These are phyloP conservation scores for Udeniomyces megalosporus DNA, from an alignment of 768 basidiomycete genomes.

Conservation along the genomic window DNA sequence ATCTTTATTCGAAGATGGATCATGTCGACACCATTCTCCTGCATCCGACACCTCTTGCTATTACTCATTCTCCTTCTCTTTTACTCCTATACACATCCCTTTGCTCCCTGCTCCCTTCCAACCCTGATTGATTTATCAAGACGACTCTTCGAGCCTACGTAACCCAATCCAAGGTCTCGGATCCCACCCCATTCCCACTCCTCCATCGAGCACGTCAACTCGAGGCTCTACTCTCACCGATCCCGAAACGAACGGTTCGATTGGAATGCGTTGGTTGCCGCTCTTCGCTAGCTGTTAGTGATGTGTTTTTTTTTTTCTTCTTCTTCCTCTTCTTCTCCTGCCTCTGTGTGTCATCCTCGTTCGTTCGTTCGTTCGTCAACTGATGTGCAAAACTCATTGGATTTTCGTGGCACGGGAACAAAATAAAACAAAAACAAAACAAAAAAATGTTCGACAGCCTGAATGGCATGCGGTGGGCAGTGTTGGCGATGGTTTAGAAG, in stretches of 20 bases:
- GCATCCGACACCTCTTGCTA: no score
- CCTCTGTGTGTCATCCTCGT: neutral
- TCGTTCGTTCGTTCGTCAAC: no score
- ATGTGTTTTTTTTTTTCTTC: no score
- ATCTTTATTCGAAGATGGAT: no score
- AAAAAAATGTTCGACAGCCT: no score
- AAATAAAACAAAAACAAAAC: no score
- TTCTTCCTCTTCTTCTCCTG: no score
- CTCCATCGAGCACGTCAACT: constrained; percentile 77
- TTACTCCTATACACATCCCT: neutral
- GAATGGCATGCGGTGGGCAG: neutral
- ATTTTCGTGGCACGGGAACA: neutral
- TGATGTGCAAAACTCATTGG: neutral
- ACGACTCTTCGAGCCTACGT: constrained; percentile 81
- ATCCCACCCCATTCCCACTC: constrained; percentile 53
- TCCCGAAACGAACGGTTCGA: neutral
- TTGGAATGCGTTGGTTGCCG: constrained; percentile 12
- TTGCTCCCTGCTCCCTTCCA: neutral
- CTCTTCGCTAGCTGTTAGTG: no score
- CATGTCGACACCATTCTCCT: no score
- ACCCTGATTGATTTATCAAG: constrained; percentile 32
- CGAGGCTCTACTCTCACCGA: constrained; percentile 32
- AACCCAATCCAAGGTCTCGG: constrained; percentile 56
- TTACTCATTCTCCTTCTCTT: neutral
- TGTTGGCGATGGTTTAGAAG: neutral